Percentiles rank a stretch among this genome's conserved stretches.
Conservation (phyloP, 106 monocot genomes). For the Agapanthus africanus region DNA sequence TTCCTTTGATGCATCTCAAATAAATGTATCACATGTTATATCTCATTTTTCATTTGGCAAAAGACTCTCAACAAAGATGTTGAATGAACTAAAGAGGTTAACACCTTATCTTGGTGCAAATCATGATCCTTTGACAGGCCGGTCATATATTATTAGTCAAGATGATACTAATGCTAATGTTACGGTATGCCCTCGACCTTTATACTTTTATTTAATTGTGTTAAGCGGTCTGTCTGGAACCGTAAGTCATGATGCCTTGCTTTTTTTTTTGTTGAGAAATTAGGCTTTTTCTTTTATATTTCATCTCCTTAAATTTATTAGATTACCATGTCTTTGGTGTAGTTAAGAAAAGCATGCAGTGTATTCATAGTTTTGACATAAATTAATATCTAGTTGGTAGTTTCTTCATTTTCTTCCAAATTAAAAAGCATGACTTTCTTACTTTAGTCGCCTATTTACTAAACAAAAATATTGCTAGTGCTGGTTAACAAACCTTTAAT, state of each 20-base stretch:
- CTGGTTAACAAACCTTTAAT: no score
- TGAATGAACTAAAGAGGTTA: constrained; percentile 59
- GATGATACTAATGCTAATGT: constrained; percentile 68
- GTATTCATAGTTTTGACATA: not conserved
- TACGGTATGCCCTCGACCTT: constrained; percentile 52
- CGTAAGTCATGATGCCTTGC: not conserved
- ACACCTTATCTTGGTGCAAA: constrained; percentile 62
- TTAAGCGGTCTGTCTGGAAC: not conserved
- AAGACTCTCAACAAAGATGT: constrained; percentile 41
- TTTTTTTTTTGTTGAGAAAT: not conserved
- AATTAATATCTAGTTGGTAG: not conserved
- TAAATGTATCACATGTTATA: constrained; percentile 85
- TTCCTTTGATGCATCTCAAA: constrained; percentile 89
- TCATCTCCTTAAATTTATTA: not conserved
- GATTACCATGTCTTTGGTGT: not conserved
- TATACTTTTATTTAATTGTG: not conserved
- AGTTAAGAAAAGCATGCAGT: not conserved
- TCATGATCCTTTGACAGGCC: constrained; percentile 68
- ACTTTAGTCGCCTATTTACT: no score
- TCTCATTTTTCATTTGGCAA: constrained; percentile 89
- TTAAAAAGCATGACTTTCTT: no score
- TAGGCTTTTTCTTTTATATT: not conserved
- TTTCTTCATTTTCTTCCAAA: not conserved
- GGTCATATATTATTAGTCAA: constrained; percentile 47
- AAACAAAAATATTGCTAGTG: no score